Evolutionary conservation across 805 yeast genomes (phyloP), one percentile per base, ranked within the genome.

Genomic region (Helenozyma rhizophorensis): DNA sequence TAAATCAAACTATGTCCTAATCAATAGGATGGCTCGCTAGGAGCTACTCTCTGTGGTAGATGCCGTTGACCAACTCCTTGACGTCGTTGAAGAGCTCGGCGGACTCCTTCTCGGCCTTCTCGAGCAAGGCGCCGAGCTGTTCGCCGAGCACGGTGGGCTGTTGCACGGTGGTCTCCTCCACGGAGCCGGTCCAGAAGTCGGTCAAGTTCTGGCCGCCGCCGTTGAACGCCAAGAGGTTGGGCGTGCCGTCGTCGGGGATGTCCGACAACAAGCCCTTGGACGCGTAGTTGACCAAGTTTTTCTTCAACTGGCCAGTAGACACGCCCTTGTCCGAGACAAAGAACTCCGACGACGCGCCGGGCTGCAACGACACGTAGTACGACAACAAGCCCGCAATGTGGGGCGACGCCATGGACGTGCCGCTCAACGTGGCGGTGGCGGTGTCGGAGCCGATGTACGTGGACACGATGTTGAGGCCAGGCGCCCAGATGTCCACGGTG

Each of bases 401-500:
- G 28, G 98, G 97, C 23, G 97, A 83, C 14, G 97, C 96, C 98
- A 90, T 90, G 11, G 97, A 90, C 9, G 97, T 90, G 64, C 98
- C 98, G 23, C 95, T 83, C 57, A 84, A 70, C 24, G 85, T 76
- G 27, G 93, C 88, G 46, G 90, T 82, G 26, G 88, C 84, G 33
- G 76, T 62, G 32, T 73, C 70, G 4, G 87, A 78, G 27, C 94
- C 93, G 57, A 80, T 83, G 58, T 83, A 84, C 23, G 78, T 74
- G 29, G 78, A 70, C 50, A 66, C 61, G 42, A 75, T 65, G 56
- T 74, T 72, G 49, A 72, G 70, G 42, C 79, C 79, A 8, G 79
- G 79, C 12, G 72, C 78, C 48, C 69, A 70, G 28, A 72, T 61
- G 49, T 71, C 77, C 16, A 73, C 76, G 51, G 75, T 67, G 50